Percentiles rank a stretch among this genome's conserved stretches.
These are phyloP conservation scores for Massospora cicadina DNA, from an alignment of 371 early-diverging fungal genomes.

Conservation along the genomic window DNA sequence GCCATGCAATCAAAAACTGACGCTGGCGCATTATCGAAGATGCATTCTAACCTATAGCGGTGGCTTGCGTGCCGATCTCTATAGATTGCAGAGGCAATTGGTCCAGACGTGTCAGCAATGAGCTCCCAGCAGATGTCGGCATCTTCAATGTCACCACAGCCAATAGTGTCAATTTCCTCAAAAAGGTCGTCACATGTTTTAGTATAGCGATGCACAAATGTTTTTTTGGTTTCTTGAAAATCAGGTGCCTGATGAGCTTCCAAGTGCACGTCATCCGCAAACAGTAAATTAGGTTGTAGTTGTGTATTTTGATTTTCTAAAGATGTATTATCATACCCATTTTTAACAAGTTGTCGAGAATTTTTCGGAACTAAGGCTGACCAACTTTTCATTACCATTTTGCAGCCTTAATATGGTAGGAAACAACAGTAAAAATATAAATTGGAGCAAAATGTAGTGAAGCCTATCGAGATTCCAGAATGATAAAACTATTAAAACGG, in stretches of 20 bases:
- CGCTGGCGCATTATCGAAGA: slow-evolving; percentile 2
- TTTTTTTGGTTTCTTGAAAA: not conserved
- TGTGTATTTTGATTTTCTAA: not conserved
- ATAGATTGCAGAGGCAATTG: not conserved
- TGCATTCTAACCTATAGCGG: not conserved
- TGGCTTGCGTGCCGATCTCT: not conserved
- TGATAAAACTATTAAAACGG: not conserved
- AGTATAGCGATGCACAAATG: not conserved
- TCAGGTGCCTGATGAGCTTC: not conserved
- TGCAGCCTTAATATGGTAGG: not conserved
- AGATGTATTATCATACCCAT: not conserved
- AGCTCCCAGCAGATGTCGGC: not conserved
- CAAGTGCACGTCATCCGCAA: not conserved
- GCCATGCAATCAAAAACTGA: not conserved
- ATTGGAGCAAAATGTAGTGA: slow-evolving; percentile 1
- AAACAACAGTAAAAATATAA: not conserved
- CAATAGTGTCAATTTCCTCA: not conserved
- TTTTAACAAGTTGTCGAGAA: no score
- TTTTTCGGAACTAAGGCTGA: no score
- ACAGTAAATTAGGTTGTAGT: not conserved
- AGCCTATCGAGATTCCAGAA: slow-evolving; percentile 2
- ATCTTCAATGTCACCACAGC: not conserved
- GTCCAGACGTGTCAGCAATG: not conserved
- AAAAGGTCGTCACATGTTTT: not conserved
- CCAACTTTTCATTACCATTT: not conserved